phyloP scores from a whole-genome alignment of 2,329 filamentous ascomycete genomes.

The Emergomyces orientalis region DNA sequence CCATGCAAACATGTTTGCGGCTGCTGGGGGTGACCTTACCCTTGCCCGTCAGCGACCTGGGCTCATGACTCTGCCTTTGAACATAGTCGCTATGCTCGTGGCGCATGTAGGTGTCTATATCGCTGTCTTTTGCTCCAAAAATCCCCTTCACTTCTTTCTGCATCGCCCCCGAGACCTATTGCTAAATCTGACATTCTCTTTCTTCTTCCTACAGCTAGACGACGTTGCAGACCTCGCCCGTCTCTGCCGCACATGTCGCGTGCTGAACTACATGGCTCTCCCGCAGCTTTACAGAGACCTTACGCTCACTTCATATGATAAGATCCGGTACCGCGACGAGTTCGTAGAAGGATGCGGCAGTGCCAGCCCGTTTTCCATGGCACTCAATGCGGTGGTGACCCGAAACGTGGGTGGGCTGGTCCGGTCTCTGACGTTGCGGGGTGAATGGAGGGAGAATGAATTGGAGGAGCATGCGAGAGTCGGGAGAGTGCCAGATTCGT shows the following conservation, averaged over 20 bases:
- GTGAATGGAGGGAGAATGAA: conserved; percentile 50
- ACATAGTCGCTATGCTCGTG: conserved; percentile 50
- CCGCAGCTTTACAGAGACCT: conserved; percentile 52
- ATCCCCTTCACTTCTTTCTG: neutral
- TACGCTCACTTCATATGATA: conserved; percentile 48
- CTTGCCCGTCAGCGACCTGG: conserved; percentile 12
- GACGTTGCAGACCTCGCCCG: conserved; percentile 50
- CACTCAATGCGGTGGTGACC: conserved; percentile 52
- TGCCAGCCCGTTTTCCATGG: conserved; percentile 55
- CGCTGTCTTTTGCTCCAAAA: neutral
- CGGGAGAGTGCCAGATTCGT: conserved; percentile 53
- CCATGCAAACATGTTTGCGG: conserved; percentile 36
- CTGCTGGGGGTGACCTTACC: conserved; percentile 16
- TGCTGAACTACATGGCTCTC: conserved; percentile 56
- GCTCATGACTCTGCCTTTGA: conserved; percentile 44
- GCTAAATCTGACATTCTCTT: conserved; percentile 3
- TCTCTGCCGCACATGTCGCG: conserved; percentile 50
- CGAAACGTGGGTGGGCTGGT: conserved; percentile 46
- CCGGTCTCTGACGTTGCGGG: conserved; percentile 43
- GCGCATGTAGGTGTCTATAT: conserved; percentile 38
- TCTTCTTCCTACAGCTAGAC: conserved; percentile 40
- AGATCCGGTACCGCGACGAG: conserved; percentile 50
- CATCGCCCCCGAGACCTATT: neutral
- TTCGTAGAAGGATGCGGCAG: conserved; percentile 52
- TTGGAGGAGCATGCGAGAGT: conserved; percentile 48